A percentile compares a stretch with the other conserved stretches of the same genome.
phyloP scores from a whole-genome alignment of 139 green algal genomes.

The Nannochloris sp. region DNA sequence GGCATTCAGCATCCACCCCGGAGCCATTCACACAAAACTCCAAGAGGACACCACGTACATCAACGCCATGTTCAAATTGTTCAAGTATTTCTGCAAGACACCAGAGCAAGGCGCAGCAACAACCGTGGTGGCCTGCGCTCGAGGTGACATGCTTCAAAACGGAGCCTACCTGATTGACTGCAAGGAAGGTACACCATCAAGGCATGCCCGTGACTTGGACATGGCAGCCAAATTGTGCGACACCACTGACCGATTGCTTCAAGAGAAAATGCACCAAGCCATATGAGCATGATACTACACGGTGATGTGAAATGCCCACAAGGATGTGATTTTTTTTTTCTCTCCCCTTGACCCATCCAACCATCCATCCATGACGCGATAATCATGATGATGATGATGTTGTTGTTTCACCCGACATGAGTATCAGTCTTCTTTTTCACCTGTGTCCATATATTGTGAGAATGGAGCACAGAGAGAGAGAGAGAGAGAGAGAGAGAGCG shows the following conservation, averaged over 20 bases:
- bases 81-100: background rate
- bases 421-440: too few species aligned
- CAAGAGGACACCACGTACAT: slow-evolving; percentile 16
- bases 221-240: slow-evolving; percentile 43
- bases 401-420: too few species aligned
- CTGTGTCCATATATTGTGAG: too few species aligned
- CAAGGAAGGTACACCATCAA: slow-evolving; percentile 10
- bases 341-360: too few species aligned
- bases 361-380: too few species aligned
- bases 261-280: background rate
- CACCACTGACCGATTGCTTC: slow-evolving; percentile 41
- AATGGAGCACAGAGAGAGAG: too few species aligned
- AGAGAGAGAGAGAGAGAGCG: too few species aligned
- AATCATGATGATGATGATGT: too few species aligned
- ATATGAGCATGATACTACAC: too few species aligned
- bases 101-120: slow-evolving; percentile 41
- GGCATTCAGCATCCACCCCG: slow-evolving; percentile 67
- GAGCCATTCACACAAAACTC: slow-evolving; percentile 64
- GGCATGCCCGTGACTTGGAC: slow-evolving; percentile 11
- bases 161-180: slow-evolving; percentile 57
- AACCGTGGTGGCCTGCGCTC: slow-evolving; percentile 59
- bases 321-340: too few species aligned
- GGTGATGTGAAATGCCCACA: too few species aligned
- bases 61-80: background rate
- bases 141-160: slow-evolving; percentile 17